These are phyloP conservation scores for Dichotomocladium elegans DNA, from an alignment of 371 early-diverging fungal species.

Conservation along the genomic window DNA sequence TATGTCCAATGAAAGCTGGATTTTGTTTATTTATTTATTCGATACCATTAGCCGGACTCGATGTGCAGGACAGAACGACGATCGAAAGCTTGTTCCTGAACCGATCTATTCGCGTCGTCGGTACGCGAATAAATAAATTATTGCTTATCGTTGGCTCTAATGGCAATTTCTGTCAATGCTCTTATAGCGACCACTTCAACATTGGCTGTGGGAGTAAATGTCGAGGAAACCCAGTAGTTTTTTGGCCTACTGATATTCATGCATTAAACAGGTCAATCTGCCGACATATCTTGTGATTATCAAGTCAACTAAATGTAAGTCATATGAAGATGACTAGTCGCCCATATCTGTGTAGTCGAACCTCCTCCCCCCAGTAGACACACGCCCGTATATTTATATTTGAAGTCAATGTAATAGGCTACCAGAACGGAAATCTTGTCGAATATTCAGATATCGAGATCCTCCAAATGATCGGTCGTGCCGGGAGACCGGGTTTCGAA, in stretches of 20 bases:
- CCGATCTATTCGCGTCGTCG: conserved; percentile 60
- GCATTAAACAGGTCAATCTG: conserved; percentile 66
- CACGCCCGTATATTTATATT: background rate
- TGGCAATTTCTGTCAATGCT: background rate
- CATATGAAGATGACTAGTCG: background rate
- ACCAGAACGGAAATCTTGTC: conserved; percentile 49
- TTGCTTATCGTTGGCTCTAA: background rate
- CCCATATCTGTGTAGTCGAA: background rate
- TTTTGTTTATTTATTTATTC: too few relatives aligned
- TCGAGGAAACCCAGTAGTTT: background rate
- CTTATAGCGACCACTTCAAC: conserved; percentile 80
- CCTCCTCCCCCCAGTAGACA: too few relatives aligned
- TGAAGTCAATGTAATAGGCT: conserved; percentile 37
- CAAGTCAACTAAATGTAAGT: conserved; percentile 58
- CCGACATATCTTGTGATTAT: conserved; percentile 90
- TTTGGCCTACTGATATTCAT: background rate
- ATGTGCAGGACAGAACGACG: conserved; percentile 51
- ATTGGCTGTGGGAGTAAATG: conserved; percentile 80
- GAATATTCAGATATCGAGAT: conserved; percentile 73
- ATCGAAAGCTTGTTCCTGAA: conserved; percentile 67
- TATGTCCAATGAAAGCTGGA: too few relatives aligned
- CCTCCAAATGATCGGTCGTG: conserved; percentile 92
- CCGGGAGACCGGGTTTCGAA: conserved; percentile 88
- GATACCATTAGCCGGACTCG: conserved; percentile 55
- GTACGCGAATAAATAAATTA: conserved; percentile 33